A percentile compares a stretch with the other conserved stretches of the same genome.
These are phyloP conservation scores for Camillea tinctor DNA, from an alignment of 2,329 filamentous ascomycete species.

Conservation along the genomic window DNA sequence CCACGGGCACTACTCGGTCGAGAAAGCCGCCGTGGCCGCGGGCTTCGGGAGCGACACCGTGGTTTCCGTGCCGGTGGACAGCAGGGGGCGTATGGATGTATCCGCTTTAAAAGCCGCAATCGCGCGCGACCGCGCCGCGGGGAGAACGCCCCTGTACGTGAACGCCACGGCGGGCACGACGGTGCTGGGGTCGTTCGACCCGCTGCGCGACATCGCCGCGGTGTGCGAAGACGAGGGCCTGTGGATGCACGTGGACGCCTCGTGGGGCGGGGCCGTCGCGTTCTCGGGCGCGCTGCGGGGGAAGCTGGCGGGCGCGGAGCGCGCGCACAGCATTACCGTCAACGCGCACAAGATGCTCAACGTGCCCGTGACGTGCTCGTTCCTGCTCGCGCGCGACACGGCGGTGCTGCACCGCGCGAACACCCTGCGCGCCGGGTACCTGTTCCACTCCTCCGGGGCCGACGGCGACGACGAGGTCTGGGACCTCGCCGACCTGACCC, in stretches of 20 bases:
- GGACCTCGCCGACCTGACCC: slow-evolving; percentile 88
- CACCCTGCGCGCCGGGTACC: slow-evolving; percentile 81
- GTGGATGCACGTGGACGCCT: slow-evolving; percentile 92
- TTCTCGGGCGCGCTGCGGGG: slow-evolving; percentile 67
- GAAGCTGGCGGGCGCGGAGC: slow-evolving; percentile 67
- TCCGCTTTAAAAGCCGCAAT: slow-evolving; percentile 63
- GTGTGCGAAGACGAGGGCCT: slow-evolving; percentile 71
- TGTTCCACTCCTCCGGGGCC: slow-evolving; percentile 63
- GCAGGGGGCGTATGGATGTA: slow-evolving; percentile 68
- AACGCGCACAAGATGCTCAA: slow-evolving; percentile 99
- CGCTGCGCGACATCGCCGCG: slow-evolving; percentile 66
- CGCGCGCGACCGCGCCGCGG: slow-evolving; percentile 54
- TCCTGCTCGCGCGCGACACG: slow-evolving; percentile 77
- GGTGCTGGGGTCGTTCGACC: slow-evolving; percentile 86
- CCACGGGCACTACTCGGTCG: slow-evolving; percentile 91
- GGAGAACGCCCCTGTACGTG: slow-evolving; percentile 86
- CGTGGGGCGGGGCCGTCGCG: slow-evolving; percentile 82
- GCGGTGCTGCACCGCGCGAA: slow-evolving; percentile 78
- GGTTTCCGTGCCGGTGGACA: slow-evolving; percentile 72
- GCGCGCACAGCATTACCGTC: slow-evolving; percentile 79
- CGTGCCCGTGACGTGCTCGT: slow-evolving; percentile 85
- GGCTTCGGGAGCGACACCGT: slow-evolving; percentile 80
- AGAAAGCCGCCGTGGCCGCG: slow-evolving; percentile 90
- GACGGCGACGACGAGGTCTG: slow-evolving; percentile 58
- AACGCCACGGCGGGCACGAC: slow-evolving; percentile 96